Conservation (phyloP, 306 rosid genomes). For the Malus sylvestris region DNA sequence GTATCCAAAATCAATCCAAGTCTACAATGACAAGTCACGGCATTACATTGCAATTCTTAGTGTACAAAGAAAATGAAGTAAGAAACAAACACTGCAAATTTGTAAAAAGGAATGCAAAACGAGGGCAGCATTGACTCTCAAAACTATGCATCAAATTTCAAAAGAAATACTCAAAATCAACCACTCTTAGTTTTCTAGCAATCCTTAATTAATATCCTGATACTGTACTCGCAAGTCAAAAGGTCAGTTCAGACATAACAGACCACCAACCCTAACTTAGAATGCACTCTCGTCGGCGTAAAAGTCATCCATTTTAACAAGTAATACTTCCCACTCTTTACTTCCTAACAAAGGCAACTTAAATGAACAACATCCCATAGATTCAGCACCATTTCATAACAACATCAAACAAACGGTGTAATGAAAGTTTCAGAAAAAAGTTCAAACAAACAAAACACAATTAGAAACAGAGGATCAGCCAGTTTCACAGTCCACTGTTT, state of each 20-base stretch:
- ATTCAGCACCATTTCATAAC: neutral
- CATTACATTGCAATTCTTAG: neutral
- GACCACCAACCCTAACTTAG: neutral
- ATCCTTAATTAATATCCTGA: neutral
- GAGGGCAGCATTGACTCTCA: neutral
- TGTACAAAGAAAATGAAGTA: neutral
- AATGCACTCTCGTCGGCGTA: constrained; percentile 1
- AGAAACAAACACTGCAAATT: neutral
- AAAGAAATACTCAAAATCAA: constrained; percentile 6
- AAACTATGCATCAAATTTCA: neutral
- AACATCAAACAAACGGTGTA: neutral
- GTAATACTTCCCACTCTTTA: neutral
- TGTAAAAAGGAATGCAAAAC: neutral
- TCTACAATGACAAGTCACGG: neutral
- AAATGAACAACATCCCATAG: neutral
- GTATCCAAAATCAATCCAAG: constrained; percentile 14
- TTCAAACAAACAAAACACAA: constrained; percentile 5
- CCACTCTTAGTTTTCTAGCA: neutral
- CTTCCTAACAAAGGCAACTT: neutral
- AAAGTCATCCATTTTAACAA: neutral
- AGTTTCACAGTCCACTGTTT: neutral
- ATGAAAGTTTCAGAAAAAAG: neutral
- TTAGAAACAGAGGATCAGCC: constrained; percentile 21
- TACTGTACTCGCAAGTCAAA: neutral
- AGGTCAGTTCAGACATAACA: neutral